Evolutionary conservation across 805 yeast species (phyloP).

Genomic region (Barnettozyma vustinii): DNA sequence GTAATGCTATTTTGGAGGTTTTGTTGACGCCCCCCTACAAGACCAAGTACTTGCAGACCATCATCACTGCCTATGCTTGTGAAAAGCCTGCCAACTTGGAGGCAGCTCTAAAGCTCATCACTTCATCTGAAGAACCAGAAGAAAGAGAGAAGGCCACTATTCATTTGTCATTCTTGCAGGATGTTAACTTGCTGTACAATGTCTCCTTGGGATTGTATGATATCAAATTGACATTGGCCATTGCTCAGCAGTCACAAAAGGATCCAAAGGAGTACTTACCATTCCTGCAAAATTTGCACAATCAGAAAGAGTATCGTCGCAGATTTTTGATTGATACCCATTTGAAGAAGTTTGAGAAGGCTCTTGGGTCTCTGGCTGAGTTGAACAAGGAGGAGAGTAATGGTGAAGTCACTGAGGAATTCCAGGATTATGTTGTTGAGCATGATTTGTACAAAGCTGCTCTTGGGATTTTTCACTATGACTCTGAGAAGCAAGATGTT

Average conservation of each 20-base stretch:
- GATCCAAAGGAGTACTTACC: slow-evolving; percentile 97
- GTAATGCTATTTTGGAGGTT: slow-evolving; percentile 61
- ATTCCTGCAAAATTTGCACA: slow-evolving; percentile 74
- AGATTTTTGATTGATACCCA: slow-evolving; percentile 75
- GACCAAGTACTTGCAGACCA: slow-evolving; percentile 61
- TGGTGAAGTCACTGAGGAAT: slow-evolving; percentile 43
- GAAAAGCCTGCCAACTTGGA: slow-evolving; percentile 80
- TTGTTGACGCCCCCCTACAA: slow-evolving; percentile 46
- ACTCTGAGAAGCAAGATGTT: slow-evolving; percentile 44
- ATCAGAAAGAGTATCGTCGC: slow-evolving; percentile 59
- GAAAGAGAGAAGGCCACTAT: slow-evolving; percentile 59
- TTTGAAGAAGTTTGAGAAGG: slow-evolving; percentile 62
- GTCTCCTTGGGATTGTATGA: slow-evolving; percentile 80
- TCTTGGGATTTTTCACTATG: slow-evolving; percentile 53
- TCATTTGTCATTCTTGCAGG: slow-evolving; percentile 86
- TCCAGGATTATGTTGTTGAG: slow-evolving; percentile 59
- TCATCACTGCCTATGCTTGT: slow-evolving; percentile 89
- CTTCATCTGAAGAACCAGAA: slow-evolving; percentile 40
- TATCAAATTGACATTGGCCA: slow-evolving; percentile 67
- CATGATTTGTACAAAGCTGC: slow-evolving; percentile 73
- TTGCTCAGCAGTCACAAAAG: slow-evolving; percentile 95
- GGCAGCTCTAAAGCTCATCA: slow-evolving; percentile 65
- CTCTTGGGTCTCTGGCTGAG: slow-evolving; percentile 58
- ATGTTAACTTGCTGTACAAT: slow-evolving; percentile 75
- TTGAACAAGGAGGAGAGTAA: slow-evolving; percentile 29